These are phyloP conservation scores for Acorus gramineus DNA, from an alignment of 106 monocot genomes.

Conservation along the genomic window DNA sequence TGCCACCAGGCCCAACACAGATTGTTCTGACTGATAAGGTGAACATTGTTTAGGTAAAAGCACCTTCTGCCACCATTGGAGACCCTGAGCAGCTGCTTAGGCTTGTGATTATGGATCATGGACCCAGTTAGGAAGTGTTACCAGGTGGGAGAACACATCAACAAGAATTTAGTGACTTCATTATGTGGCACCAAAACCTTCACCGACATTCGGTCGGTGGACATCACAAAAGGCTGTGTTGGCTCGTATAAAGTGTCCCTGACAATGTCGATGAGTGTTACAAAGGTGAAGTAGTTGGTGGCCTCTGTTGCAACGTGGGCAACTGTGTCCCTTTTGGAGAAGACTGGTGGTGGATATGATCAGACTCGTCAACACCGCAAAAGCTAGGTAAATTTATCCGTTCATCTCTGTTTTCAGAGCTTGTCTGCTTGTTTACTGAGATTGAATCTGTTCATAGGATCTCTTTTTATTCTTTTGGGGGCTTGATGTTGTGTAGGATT, in stretches of 20 bases:
- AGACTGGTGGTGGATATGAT: background rate
- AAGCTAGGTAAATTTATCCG: too few species aligned
- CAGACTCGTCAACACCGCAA: too few species aligned
- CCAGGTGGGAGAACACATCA: slow-evolving; percentile 40
- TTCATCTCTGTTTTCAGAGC: too few species aligned
- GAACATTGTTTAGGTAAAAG: slow-evolving; percentile 37
- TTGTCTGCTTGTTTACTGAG: too few species aligned
- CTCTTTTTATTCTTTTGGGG: too few species aligned
- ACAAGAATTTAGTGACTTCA: slow-evolving; percentile 28
- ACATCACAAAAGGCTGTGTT: slow-evolving; percentile 56
- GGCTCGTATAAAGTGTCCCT: slow-evolving; percentile 14
- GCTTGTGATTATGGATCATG: slow-evolving; percentile 22
- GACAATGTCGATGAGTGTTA: slow-evolving; percentile 19
- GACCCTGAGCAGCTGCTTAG: slow-evolving; percentile 15
- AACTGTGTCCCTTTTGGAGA: background rate
- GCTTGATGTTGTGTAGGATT: too few species aligned
- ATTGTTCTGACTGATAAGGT: slow-evolving; percentile 21
- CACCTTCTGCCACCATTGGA: slow-evolving; percentile 8
- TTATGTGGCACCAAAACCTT: slow-evolving; percentile 17
- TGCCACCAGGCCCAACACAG: slow-evolving; percentile 11
- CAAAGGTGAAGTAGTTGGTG: slow-evolving; percentile 18
- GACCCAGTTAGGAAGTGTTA: slow-evolving; percentile 28
- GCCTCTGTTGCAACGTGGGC: background rate
- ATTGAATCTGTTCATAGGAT: too few species aligned
- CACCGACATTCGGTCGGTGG: slow-evolving; percentile 37